Base-by-base conservation (phyloP, 163 green algal genomes). In the Scenedesmus sp. region DNA sequence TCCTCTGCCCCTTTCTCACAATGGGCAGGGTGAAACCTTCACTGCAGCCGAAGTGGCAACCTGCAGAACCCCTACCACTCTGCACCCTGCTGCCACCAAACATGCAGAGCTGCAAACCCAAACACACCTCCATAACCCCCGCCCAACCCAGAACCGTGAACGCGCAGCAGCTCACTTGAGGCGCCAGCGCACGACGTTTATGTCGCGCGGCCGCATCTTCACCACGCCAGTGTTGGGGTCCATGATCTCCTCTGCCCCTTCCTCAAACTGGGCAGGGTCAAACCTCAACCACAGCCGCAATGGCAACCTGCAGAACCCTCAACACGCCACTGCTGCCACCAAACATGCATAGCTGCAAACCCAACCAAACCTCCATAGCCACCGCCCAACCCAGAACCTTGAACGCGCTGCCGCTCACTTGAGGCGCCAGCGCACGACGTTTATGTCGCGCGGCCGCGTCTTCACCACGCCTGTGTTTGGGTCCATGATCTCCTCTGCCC, bases 401-500 rank as follows among this genome's bases (percentile, higher is more conserved):
- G 6, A 46, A 46, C 34, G 34, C 34, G 34, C 9, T 64, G 59
- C 59, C 59, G 9, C 6, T 12, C n/a, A 60, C 16, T 55, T 74
- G 88, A 88, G 92, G 76, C 87, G 85, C 93, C 86, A 94, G 76
- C 93, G 91, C 26, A 97, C 96, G 46, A 93, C 91, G 66, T 94
- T 95, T 7, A 66, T 91, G 87, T 94, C 92, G 13, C 83, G 74
- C 23, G 94, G 86, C 54, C 77, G 73, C 64, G 94, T 64, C 3
- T 92, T 88, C 57, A 82, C 57, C 16, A 90, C 20, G 55, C 93
- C 95, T 55, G 66, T 76, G 9, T 79, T 92, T 20, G 95, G 94
- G 57, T 97, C 95, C 0, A 93, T 56, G 56, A 94, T 93, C 57
- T 94, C 94, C 15, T 94, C 93, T 13, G 92, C 91, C 18, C 95